Evolutionary conservation across 2,329 filamentous ascomycete genomes (phyloP), one percentile per base, ranked within the genome.

Genomic region (Arthrinium phaeospermum): DNA sequence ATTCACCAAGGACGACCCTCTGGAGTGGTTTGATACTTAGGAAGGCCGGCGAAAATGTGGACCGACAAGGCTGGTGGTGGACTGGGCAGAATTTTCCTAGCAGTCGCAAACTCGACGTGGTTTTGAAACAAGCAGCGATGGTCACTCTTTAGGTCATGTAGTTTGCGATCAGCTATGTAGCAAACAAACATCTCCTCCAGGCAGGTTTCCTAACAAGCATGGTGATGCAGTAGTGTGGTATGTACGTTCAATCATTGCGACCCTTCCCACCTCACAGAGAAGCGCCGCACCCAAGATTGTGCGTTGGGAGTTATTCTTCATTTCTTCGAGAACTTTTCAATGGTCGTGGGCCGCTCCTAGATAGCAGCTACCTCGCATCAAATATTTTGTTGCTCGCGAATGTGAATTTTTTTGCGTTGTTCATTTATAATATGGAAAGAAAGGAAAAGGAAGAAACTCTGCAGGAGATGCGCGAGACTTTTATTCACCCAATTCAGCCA

Each of bases 251-350:
- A 88, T 88, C 86, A 88, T 88, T 88, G 86, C 86, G 86, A 84
- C 88, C 86, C 86, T 86, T 82, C 85, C 82, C 86, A 88, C 81
- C 71, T 79, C 79, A 82, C 79, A 77, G 85, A 82, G 82, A 83
- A 87, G 83, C 86, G 88, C 85, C 86, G 86, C 86, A 88, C 86
- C 86, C 86, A 88, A 88, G 86, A 88, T 87, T 87, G 86, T 85
- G 84, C 86, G 85, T 78, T 84, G 80, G 82, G 77, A 75, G 76
- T 86, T 85, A 74, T 80, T 88, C 86, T 88, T 83, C 86, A 85
- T 88, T 85, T 86, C 78, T 82, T 82, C 83, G 81, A 85, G 82
- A 82, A 78, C 76, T 79, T 79, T 79, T 79, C 80, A 79, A 83
- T 86, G 84, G 86, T 88, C 86, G 73, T 88, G 86, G 86, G 83